Conservation (phyloP, 177 flowering plant species). For the Telopea speciosissima region DNA sequence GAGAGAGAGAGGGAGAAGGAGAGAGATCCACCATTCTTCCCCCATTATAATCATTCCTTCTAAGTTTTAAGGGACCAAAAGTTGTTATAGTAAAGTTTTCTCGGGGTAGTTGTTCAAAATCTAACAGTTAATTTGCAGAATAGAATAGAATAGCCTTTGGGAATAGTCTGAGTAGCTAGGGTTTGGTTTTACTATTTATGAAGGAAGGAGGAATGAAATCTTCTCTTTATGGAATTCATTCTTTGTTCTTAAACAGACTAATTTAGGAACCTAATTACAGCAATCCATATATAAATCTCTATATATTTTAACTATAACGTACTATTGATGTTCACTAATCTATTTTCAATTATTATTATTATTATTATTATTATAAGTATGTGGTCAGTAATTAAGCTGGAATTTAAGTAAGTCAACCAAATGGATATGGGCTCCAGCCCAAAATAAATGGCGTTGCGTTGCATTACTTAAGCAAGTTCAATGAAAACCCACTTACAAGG, state of each 20-base stretch:
- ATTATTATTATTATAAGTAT: no score
- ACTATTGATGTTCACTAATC: no score
- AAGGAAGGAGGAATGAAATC: background rate
- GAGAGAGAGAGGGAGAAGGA: conserved; percentile 8
- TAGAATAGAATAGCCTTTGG: conserved; percentile 5
- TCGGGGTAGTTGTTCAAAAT: background rate
- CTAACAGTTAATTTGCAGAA: conserved; percentile 3
- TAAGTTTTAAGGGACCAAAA: conserved; percentile 7
- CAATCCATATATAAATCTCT: no score
- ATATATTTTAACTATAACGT: no score
- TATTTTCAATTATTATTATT: no score
- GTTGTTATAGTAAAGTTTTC: background rate
- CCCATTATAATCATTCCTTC: background rate
- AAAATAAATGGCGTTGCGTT: no score
- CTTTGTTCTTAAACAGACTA: no score
- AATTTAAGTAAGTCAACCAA: background rate
- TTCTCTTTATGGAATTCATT: background rate
- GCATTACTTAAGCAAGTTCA: no score
- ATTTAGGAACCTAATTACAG: no score
- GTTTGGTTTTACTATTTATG: conserved; percentile 3
- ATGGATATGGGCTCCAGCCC: no score
- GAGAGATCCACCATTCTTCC: background rate
- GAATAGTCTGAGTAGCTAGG: conserved; percentile 5
- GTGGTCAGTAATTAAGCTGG: background rate
- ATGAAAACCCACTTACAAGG: background rate